Percentiles rank a stretch among this genome's conserved stretches.
Conservation (phyloP, 73 alveolate species). For the Paramecium sonneborni region DNA sequence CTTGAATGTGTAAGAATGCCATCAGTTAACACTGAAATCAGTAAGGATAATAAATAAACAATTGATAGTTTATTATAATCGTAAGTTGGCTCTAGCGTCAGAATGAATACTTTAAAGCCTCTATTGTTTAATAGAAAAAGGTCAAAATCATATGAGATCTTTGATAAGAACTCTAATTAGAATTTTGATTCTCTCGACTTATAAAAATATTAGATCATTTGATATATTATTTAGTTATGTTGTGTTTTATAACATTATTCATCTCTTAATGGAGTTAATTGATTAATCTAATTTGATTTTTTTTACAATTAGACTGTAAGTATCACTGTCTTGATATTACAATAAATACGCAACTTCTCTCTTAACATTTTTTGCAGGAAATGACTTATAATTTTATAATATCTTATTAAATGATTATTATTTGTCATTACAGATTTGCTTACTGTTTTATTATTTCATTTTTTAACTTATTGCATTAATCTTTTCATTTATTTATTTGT, state of each 20-base stretch:
- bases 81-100: not conserved
- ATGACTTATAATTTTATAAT: slow-evolving; percentile 8
- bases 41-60: not conserved
- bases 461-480: not conserved
- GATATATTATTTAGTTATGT: not conserved
- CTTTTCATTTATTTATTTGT: not conserved
- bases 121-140: not conserved
- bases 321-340: slow-evolving; percentile 16
- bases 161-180: not conserved
- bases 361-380: slow-evolving; percentile 38
- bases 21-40: not conserved
- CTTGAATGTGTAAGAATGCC: slow-evolving; percentile 6
- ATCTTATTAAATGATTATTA: not conserved
- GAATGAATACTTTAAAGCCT: not conserved
- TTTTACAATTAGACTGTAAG: slow-evolving; percentile 27
- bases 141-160: not conserved
- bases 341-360: slow-evolving; percentile 51
- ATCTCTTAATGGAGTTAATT: not conserved
- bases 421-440: not conserved
- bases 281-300: slow-evolving; percentile 35
- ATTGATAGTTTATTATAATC: not conserved
- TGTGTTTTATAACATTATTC: not conserved
- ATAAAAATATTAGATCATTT: not conserved
- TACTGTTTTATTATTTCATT: not conserved
- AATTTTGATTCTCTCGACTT: not conserved